Evolutionary conservation across 345 rosid genomes (phyloP), one percentile per base, ranked within the genome.

Genomic region (Eucalyptus pauciflora): DNA sequence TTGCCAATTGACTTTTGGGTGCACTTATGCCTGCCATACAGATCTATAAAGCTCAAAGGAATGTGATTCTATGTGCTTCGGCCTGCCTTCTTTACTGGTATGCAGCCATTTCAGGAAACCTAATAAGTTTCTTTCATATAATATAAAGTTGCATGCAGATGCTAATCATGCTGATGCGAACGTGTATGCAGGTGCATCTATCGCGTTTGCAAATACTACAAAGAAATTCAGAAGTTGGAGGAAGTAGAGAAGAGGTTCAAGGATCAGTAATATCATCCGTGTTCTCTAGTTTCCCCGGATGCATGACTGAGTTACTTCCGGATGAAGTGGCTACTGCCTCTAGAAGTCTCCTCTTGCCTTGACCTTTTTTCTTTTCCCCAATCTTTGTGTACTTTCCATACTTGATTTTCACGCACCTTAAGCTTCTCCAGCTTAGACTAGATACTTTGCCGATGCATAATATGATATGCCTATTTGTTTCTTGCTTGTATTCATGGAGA

Each of bases 11-110:
- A 50, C 60, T 33, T 87, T 48, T 87, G 81, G 50, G 52, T 50
- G 86, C 14, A 6, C 52, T n/a, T 24, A 62, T 43, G 88, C 7
- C 14, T 50, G 4, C 29, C 88, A 33, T 92, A 91, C 94, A 97
- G 99, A 91, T 96, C 69, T 97, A 94, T 92, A 97, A 97, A 94
- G 93, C 99, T 91, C 96, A 97, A 92, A 93, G 97, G 92, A 97
- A 97, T 85, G 96, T 94, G 89, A 93, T 97, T 89, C 91, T 97
- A 13, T 96, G 99, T 89, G 94, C 91, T 67, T 90, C 98, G 67
- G 97, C 98, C 86, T 95, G 97, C 91, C 90, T 97, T 85, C 97
- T 97, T 64, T 97, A 97, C 90, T 97, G 99, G 99, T 97, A 94
- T 22, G 89, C 25, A 60, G 50, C 7, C 20, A 37, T 33, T 12